phyloP scores from a whole-genome alignment of 73 alveolate species.

The Tetrahymena malaccensis region DNA sequence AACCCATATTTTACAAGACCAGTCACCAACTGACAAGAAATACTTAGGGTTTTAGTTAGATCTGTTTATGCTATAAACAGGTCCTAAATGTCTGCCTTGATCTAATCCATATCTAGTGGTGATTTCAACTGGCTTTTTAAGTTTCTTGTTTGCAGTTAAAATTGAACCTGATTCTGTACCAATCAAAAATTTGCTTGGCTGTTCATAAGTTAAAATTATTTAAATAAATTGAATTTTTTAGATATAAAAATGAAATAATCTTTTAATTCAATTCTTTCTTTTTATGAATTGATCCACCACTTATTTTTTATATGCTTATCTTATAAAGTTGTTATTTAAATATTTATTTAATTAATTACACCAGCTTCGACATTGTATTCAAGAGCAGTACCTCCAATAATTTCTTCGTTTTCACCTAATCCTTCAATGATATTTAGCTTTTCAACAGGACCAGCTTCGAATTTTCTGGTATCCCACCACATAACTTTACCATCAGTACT shows the following conservation, averaged over 20 bases:
- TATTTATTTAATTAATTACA: slow-evolving; percentile 62
- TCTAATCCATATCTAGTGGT: slow-evolving; percentile 85
- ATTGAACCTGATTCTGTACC: slow-evolving; percentile 97
- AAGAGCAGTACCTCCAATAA: slow-evolving; percentile 32
- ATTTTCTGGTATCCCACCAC: slow-evolving; percentile 93
- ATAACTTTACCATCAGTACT: slow-evolving; percentile 88
- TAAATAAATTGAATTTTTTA: neutral
- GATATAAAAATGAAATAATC: too few species aligned
- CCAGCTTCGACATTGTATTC: slow-evolving; percentile 73
- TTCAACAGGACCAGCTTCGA: slow-evolving; percentile 80
- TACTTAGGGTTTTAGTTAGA: slow-evolving; percentile 87
- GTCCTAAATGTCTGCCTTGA: slow-evolving; percentile 97
- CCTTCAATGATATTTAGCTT: slow-evolving; percentile 20
- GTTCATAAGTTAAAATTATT: slow-evolving; percentile 23
- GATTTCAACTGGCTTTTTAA: slow-evolving; percentile 87
- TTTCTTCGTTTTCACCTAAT: neutral
- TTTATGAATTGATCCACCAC: neutral
- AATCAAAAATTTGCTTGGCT: slow-evolving; percentile 85
- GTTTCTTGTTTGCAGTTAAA: slow-evolving; percentile 87
- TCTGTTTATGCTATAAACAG: slow-evolving; percentile 82
- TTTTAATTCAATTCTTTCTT: too few species aligned
- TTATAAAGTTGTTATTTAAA: too few species aligned
- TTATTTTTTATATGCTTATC: neutral
- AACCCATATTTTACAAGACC: slow-evolving; percentile 98
- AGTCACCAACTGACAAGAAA: slow-evolving; percentile 97